A percentile compares a stretch with the other conserved stretches of the same genome.
Evolutionary conservation across 345 rosid genomes (phyloP).

Genomic region (Sisymbrium altissimum): DNA sequence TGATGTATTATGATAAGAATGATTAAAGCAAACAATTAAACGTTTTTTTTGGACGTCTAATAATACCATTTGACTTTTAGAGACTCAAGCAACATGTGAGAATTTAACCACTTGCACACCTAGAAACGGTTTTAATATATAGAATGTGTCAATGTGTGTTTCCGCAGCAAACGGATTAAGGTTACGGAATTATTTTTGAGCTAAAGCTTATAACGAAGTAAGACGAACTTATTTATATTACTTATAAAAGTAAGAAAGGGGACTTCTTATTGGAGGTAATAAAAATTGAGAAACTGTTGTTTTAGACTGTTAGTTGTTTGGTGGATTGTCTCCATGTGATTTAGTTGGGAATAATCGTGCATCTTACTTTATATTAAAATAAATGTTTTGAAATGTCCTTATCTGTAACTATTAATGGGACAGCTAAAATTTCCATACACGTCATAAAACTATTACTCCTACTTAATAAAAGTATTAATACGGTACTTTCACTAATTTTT

Average conservation of each 20-base stretch:
- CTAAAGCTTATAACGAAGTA: neutral
- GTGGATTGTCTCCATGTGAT: constrained; percentile 38
- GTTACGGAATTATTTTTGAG: neutral
- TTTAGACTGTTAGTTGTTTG: constrained; percentile 35
- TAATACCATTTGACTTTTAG: no score
- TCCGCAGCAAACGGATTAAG: neutral
- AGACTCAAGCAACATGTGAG: neutral
- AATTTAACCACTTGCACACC: neutral
- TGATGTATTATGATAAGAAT: no score
- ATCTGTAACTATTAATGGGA: constrained; percentile 34
- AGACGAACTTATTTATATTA: neutral
- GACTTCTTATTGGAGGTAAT: neutral
- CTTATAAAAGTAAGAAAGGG: constrained; percentile 5
- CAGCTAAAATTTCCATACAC: constrained; percentile 34
- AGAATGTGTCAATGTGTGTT: neutral
- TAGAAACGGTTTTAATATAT: neutral
- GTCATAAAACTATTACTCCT: neutral
- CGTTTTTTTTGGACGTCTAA: no score
- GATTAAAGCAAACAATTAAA: no score
- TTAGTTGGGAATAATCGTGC: constrained; percentile 37
- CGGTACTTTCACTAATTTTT: constrained; percentile 13
- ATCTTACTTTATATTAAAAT: constrained; percentile 28
- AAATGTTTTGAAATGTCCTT: constrained; percentile 22
- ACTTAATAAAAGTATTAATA: constrained; percentile 13
- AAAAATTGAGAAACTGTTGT: constrained; percentile 26